A percentile compares a stretch with the other conserved stretches of the same genome.
Evolutionary conservation across 2,329 filamentous ascomycete genomes (phyloP).

Genomic region (Aspergillus neotritici): DNA sequence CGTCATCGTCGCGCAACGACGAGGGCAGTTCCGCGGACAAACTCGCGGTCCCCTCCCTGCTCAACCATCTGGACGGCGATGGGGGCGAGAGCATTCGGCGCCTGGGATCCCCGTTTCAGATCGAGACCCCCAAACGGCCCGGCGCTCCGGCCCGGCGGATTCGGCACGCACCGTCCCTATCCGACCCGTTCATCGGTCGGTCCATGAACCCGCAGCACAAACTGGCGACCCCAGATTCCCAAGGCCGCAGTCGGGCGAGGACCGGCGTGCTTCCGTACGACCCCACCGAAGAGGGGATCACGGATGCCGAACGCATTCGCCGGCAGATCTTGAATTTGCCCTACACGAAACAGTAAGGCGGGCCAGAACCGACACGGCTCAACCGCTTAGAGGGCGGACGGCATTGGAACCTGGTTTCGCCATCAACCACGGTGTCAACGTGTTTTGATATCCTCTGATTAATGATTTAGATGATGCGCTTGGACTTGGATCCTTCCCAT

Average conservation of each 20-base stretch:
- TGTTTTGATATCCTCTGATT: constrained; percentile 19
- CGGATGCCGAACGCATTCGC: constrained; percentile 36
- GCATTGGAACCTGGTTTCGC: constrained; percentile 16
- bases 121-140: constrained; percentile 33
- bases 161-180: constrained; percentile 40
- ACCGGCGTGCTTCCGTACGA: constrained; percentile 23
- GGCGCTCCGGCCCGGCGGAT: constrained; percentile 27
- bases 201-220: constrained; percentile 14
- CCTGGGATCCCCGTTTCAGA: constrained; percentile 45
- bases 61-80: constrained; percentile 32
- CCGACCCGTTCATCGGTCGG: constrained; percentile 39
- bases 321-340: constrained; percentile 36
- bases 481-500: constrained; percentile 9
- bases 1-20: constrained; percentile 25
- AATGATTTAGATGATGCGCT: constrained; percentile 27
- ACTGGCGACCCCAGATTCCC: constrained; percentile 12
- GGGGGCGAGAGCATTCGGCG: constrained; percentile 39
- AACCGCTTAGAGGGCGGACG: neutral
- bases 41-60: constrained; percentile 21
- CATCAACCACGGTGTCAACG: constrained; percentile 19
- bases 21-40: constrained; percentile 19
- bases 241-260: constrained; percentile 11
- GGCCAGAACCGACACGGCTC: neutral
- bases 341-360: constrained; percentile 23
- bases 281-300: constrained; percentile 31